phyloP scores from a whole-genome alignment of 306 rosid species.

The Medicago ruthenica region DNA sequence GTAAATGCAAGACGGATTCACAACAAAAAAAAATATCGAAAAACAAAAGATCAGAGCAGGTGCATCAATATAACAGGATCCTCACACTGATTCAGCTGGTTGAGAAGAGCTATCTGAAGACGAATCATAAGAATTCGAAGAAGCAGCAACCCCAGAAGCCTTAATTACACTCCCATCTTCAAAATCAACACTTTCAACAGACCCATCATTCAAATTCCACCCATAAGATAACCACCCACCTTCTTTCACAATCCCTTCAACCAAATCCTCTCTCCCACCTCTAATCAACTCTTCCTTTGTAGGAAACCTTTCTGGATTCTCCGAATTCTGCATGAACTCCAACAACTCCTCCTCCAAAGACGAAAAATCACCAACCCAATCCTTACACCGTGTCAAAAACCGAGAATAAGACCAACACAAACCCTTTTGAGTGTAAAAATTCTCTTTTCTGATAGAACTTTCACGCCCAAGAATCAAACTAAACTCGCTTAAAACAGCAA shows the following conservation, averaged over 20 bases:
- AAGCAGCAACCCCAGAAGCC: conserved; percentile 43
- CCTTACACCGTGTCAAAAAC: conserved; percentile 59
- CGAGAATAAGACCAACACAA: conserved; percentile 52
- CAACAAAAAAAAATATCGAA: conserved; percentile 21
- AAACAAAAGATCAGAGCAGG: no score
- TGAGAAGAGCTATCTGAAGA: conserved; percentile 38
- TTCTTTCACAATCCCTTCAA: conserved; percentile 59
- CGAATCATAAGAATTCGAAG: not conserved
- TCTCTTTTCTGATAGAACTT: not conserved
- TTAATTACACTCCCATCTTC: conserved; percentile 37
- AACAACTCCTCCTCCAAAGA: conserved; percentile 73
- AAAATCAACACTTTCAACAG: conserved; percentile 21
- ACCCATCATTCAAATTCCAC: conserved; percentile 68
- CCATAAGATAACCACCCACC: conserved; percentile 96
- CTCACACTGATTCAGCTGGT: conserved; percentile 70
- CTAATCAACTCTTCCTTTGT: conserved; percentile 70
- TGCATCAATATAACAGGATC: conserved; percentile 44
- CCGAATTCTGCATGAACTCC: conserved; percentile 81
- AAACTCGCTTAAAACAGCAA: conserved; percentile 8
- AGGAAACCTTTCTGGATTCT: conserved; percentile 72
- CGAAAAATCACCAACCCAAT: conserved; percentile 55
- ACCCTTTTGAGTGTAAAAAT: conserved; percentile 1
- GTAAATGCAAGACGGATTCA: conserved; percentile 22
- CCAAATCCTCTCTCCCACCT: conserved; percentile 86
- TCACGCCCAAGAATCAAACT: conserved; percentile 23